phyloP scores from a whole-genome alignment of 73 alveolate species.

The Paramecium primaurelia region DNA sequence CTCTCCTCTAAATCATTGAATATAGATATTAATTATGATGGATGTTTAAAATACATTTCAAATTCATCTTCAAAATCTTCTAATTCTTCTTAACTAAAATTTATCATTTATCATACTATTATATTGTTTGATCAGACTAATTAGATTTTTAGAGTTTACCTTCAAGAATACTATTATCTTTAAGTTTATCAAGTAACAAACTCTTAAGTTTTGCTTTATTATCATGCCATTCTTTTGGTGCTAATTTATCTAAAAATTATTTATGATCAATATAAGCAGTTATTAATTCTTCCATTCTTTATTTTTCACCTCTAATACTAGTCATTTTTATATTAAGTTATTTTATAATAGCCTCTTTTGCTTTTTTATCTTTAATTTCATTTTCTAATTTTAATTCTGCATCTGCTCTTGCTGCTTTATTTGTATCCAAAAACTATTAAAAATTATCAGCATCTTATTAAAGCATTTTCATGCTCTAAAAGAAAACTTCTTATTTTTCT shows the following conservation, averaged over 20 bases:
- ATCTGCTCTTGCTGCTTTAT: neutral
- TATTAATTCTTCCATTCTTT: neutral
- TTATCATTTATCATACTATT: neutral
- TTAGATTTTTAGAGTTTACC: neutral
- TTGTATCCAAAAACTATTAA: neutral
- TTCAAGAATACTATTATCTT: neutral
- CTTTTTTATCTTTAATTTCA: neutral
- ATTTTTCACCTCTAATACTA: neutral
- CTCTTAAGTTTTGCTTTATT: neutral
- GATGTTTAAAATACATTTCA: neutral
- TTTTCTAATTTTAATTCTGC: conserved; percentile 1
- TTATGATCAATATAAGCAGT: neutral
- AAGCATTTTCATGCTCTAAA: neutral
- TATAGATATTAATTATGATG: neutral
- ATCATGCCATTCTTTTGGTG: conserved; percentile 13
- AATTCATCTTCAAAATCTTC: conserved; percentile 19
- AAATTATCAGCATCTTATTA: neutral
- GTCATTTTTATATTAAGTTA: neutral
- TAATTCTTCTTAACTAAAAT: neutral
- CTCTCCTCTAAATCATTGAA: neutral
- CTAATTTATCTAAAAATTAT: neutral
- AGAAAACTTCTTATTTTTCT: neutral
- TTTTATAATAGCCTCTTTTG: neutral
- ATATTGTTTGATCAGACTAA: neutral
- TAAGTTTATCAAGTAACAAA: neutral